A percentile compares a stretch with the other conserved stretches of the same genome.
Conservation (phyloP, 2,329 filamentous ascomycete species). For the Alternaria ventricosa region DNA sequence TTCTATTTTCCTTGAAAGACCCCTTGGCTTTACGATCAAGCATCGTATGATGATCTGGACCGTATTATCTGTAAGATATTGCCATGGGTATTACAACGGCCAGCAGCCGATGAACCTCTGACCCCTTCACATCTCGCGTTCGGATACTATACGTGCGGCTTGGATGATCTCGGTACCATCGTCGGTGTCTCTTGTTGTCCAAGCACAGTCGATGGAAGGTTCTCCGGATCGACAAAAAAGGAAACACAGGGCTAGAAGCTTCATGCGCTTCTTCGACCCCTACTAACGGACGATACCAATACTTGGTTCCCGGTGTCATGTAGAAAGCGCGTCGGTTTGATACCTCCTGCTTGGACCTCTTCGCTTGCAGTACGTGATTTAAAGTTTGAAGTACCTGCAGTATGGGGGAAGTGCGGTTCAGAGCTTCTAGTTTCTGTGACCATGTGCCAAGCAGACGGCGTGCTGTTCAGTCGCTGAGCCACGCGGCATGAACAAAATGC, state of each 20-base stretch:
- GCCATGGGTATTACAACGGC: neutral
- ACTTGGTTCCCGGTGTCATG: neutral
- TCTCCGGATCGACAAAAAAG: neutral
- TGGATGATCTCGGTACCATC: neutral
- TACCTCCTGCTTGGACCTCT: neutral
- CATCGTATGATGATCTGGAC: neutral
- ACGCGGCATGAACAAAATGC: neutral
- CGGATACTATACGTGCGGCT: neutral
- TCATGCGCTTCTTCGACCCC: neutral
- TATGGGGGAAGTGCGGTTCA: neutral
- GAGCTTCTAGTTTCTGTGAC: neutral
- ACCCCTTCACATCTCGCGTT: neutral
- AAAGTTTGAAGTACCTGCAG: slow-evolving; percentile 1
- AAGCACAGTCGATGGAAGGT: neutral
- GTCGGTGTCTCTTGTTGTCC: neutral
- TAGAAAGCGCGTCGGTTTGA: neutral
- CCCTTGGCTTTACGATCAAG: neutral
- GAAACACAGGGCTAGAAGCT: neutral
- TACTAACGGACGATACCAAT: neutral
- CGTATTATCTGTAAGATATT: neutral
- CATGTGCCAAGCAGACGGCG: neutral
- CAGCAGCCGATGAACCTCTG: neutral
- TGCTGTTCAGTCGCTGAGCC: neutral
- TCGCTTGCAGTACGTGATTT: neutral
- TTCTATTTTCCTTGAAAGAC: neutral